Base-by-base conservation (phyloP, 1,139 yeast genomes). In the Yamadazyma atmosphaerica region DNA sequence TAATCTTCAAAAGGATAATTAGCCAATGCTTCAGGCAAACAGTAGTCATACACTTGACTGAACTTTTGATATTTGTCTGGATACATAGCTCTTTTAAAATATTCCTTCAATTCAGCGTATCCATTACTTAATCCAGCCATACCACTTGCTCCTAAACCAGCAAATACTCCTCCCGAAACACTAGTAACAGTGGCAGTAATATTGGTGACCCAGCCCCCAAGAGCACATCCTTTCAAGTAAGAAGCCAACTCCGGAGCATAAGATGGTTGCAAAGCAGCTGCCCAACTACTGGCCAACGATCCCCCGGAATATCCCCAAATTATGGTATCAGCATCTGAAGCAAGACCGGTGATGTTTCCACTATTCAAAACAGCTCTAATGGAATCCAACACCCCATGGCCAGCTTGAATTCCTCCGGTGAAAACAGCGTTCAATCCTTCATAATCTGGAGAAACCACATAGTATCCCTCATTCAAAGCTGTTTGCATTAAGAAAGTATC, bases 301-400 rank as follows among this genome's bases (percentile, higher is more conserved):
- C 71, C 71, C 8, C 71, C 71, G 4, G 68, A 61, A 43, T 65
- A 66, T 0, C 72, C 72, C 61, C 65, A 63, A 37, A 65, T 34
- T 1, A 52, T 58, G 3, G 58, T 48, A 34, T 55, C 45, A 5
- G 68, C 63, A 30, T 53, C 46, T 0, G 45, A 13, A 4, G 49
- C 38, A 11, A 60, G 31, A 1, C 60, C 59, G 6, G 70, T 60
- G n/a, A 51, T 36, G 26, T 55, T 54, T 1, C 42, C 45, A 3
- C 59, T 42, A 2, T 37, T 22, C 30, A 61, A 47, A 1, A 54
- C 52, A 2, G 61, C 70, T 34, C 60, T 45, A 14, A 65, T 43
- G 1, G 61, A 46, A 44, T 65, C 61, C 39, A 65, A 54, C 2
- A 54, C 49, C 11, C 59, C 56, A 17, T 58, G 54, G 0, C 60